Evolutionary conservation across 306 rosid species (phyloP), one percentile per base, ranked within the genome.

Genomic region (Oemleria cerasiformis): DNA sequence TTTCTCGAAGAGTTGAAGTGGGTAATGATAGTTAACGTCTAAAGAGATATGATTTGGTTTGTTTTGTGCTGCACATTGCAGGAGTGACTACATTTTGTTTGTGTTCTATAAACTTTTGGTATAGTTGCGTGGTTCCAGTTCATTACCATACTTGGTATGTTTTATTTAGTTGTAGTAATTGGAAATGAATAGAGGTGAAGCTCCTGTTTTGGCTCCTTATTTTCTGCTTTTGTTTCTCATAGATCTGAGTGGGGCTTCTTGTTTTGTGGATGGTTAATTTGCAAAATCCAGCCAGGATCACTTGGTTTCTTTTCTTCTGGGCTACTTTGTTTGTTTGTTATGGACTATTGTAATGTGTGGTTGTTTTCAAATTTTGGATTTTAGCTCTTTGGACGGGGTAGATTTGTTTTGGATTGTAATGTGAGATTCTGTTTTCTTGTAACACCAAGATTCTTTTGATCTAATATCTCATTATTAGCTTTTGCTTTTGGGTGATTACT

Each of bases 211-310:
- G 2, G 36, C 36, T 41, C 7, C 11, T 14, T n/a, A 1, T 16
- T 59, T 50, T 39, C 63, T 68, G 66, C 23, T 14, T 13, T 60
- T 9, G 44, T 14, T 48, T 67, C 17, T 55, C 25, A 12, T 55
- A 58, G 79, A 77, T 77, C 77, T 78, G 73, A 30, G 45, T 25
- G 65, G 65, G 41, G 14, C 43, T 38, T 63, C 16, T 63, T 49
- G 63, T 63, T 75, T 4, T 55, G 39, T 70, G 15, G 66, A 17
- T 44, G 54, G 53, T 47, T 65, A 17, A 36, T 45, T 36, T 56
- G 19, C 62, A 67, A 25, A 65, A 43, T 42, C 71, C 72, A 44
- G 67, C 49, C 54, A 51, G 59, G 63, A 72, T 63, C 57, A 73
- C 64, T 48, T 72, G 63, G 65, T 8, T 7, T 65, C 71, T 63